Base-by-base conservation (phyloP, 805 yeast genomes). In the Saturnispora sekii region DNA sequence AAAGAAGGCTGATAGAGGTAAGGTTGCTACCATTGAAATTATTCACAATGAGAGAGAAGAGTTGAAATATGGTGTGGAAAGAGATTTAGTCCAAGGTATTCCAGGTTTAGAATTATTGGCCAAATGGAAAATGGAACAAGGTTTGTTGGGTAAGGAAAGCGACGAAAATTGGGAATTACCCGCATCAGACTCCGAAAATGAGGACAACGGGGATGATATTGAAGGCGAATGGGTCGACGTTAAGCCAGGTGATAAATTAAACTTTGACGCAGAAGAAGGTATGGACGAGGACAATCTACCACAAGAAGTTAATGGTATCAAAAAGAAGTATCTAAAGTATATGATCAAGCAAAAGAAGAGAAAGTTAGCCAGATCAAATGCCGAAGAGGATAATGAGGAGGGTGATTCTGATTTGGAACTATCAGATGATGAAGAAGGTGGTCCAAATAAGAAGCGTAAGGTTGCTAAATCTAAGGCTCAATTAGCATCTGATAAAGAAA, bases 221-320 rank as follows among this genome's bases (percentile, higher is more conserved):
- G 96, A 84, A 37, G 95, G 93, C 48, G 94, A 84, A n/a, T 90
- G 98, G 98, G 79, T 86, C 43, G 78, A 74, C 40, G 79, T 89
- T 33, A 93, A 86, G 36, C 36, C 47, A 34, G 80, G 87, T 47
- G 96, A 84, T 57, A 76, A 81, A 57, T 73, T 79, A 51, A 69
- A 78, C 45, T 66, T 82, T 21, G 65, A 70, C 47, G 69, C 66
- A 46, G 77, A 70, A 37, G 76, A 75, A 45, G 81, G 70, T 42
- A 67, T 62, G 17, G 72, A 69, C 35, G 70, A 63, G 9, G 62
- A 58, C 28, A 52, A 55, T 1, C 59, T 62, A 4, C 55, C 55
- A 18, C 63, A 66, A 43, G 68, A 52, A 38, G 55, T 48, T 41
- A 56, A 53, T 33, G 66, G 66, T 43, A 62, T 62, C 36, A 62